A percentile compares a stretch with the other conserved stretches of the same genome.
These are phyloP conservation scores for Nitzschia inconspicua DNA, from an alignment of 108 stramenopile genomes.

Conservation along the genomic window DNA sequence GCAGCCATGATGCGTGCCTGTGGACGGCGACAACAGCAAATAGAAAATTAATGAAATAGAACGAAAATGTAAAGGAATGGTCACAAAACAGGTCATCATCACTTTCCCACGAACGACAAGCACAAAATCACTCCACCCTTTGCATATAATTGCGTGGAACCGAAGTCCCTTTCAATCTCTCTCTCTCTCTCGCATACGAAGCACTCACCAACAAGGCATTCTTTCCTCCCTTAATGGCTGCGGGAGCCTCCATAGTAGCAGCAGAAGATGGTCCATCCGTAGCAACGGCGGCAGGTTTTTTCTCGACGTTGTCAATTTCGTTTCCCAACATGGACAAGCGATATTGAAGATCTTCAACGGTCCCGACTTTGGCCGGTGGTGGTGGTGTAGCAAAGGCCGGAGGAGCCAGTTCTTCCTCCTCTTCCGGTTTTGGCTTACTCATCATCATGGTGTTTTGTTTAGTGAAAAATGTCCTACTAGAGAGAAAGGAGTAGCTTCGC, in stretches of 20 bases:
- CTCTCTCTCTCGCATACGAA: no score
- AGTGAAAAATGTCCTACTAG: no score
- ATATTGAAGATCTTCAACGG: slow-evolving; percentile 66
- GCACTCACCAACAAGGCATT: slow-evolving; percentile 69
- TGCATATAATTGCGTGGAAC: neutral
- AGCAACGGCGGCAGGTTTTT: slow-evolving; percentile 3
- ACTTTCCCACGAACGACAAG: neutral
- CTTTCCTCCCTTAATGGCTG: slow-evolving; percentile 34
- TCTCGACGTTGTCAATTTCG: neutral
- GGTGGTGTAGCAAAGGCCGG: slow-evolving; percentile 16
- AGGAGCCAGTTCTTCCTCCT: slow-evolving; percentile 1
- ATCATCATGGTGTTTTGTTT: slow-evolving; percentile 50
- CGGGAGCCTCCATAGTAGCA: slow-evolving; percentile 16
- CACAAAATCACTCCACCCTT: neutral
- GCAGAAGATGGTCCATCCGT: slow-evolving; percentile 11
- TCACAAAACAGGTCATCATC: no score
- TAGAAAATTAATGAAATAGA: neutral
- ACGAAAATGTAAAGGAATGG: no score
- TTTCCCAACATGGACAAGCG: slow-evolving; percentile 47
- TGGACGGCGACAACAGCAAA: neutral
- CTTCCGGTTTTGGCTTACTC: slow-evolving; percentile 13
- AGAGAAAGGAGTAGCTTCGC: no score
- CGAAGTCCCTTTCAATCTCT: neutral
- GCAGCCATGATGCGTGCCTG: slow-evolving; percentile 85
- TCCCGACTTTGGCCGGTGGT: slow-evolving; percentile 19